Evolutionary conservation across 257 asterid species (phyloP), one percentile per base, ranked within the genome.

Genomic region (Primulina eburnea): DNA sequence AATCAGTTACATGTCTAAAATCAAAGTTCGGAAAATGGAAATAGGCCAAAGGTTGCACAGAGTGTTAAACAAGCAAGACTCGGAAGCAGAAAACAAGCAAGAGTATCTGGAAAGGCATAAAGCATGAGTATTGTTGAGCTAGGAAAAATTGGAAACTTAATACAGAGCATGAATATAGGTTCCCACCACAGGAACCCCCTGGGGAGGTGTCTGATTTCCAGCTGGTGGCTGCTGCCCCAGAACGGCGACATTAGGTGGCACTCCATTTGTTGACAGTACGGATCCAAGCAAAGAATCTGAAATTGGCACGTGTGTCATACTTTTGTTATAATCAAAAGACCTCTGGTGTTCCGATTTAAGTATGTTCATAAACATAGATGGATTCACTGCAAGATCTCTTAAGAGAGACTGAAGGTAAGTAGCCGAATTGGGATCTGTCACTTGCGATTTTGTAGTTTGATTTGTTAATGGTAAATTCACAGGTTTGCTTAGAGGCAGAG

Each of bases 361-460:
- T 78, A 86, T 60, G 72, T 84, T 85, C 92, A 89, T 86, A 87
- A 83, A 90, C 64, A 81, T 76, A 38, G 97, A 80, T 73, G 97
- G 99, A 75, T 93, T 86, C 75, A 82, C 90, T 69, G 84, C 85
- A 34, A 87, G 80, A 66, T 90, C 96, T 81, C 85, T 80, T 60
- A 91, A 75, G 38, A 91, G 69, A 76, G 95, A 82, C 59, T 84
- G 86, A 66, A 90, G 71, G 53, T 90, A 82, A 65, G 89, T 33
- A 73, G 90, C 63, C 21, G 84, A 62, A 63, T 52, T 77, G 17
- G 83, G 59, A 77, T 74, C 79, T 60, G 81, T 68, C 73, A 63
- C 71, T 24, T 83, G 85, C 24, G 79, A 8, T 8, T 58, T 73
- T 43, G 79, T 79, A 67, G 34, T 65, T 71, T 68, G 83, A 71